A percentile compares a stretch with the other conserved stretches of the same genome.
Conservation (phyloP, 768 basidiomycete species). For the Clitopilus passeckerianus region DNA sequence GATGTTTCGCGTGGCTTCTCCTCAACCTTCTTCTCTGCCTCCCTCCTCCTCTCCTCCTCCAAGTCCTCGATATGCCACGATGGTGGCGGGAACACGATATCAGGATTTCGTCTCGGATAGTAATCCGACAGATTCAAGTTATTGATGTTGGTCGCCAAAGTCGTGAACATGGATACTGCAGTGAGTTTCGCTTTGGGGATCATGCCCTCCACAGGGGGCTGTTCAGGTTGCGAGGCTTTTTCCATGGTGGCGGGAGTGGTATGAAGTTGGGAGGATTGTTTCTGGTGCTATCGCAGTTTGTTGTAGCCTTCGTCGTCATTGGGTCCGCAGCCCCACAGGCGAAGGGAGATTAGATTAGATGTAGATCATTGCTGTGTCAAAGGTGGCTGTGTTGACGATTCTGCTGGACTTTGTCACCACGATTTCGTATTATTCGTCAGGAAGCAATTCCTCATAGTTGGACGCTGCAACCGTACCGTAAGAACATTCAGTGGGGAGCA, state of each 20-base stretch:
- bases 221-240: not conserved
- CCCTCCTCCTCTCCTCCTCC: slow-evolving; percentile 1
- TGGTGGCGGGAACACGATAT: slow-evolving; percentile 37
- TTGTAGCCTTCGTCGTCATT: not conserved
- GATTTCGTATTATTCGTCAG: too few species aligned
- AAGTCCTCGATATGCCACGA: slow-evolving; percentile 40
- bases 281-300: not conserved
- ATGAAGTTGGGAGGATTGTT: not conserved
- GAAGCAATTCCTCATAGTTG: too few species aligned
- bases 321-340: not conserved
- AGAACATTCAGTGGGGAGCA: too few species aligned
- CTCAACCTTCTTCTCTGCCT: not conserved
- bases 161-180: not conserved
- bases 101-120: not conserved
- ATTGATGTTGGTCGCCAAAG: not conserved
- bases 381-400: too few species aligned
- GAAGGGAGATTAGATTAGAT: too few species aligned
- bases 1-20: slow-evolving; percentile 5
- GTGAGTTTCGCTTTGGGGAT: not conserved
- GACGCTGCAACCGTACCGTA: too few species aligned
- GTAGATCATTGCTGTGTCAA: too few species aligned
- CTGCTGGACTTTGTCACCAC: too few species aligned
- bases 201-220: not conserved
- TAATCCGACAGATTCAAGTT: not conserved
- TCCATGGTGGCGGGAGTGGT: not conserved